Evolutionary conservation across 192 early-diverging fungal species (phyloP).

Genomic region (Coemansia reversa): DNA sequence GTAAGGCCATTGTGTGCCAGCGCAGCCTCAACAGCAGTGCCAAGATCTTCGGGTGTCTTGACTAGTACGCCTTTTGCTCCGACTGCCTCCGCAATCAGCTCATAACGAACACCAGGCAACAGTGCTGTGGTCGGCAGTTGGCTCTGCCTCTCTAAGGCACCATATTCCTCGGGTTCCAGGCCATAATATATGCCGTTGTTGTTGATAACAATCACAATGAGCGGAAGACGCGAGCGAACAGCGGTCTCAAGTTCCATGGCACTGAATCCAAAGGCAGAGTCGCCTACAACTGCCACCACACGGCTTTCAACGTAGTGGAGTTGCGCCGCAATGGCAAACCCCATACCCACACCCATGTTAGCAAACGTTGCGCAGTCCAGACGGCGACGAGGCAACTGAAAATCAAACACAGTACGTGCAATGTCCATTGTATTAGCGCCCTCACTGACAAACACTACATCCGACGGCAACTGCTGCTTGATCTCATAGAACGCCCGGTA

Average conservation of each 20-base stretch:
- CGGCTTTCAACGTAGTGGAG: constrained; percentile 48
- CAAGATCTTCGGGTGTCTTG: constrained; percentile 59
- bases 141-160: constrained; percentile 26
- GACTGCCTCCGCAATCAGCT: constrained; percentile 65
- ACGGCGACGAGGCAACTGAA: constrained; percentile 60
- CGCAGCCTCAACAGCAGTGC: constrained; percentile 50
- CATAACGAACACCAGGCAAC: constrained; percentile 65
- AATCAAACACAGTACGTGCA: constrained; percentile 68
- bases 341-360: constrained; percentile 82
- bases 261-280: constrained; percentile 79
- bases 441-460: constrained; percentile 66
- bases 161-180: constrained; percentile 56
- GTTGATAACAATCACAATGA: constrained; percentile 74
- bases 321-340: constrained; percentile 70
- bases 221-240: constrained; percentile 58
- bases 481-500: constrained; percentile 69
- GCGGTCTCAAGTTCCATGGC: constrained; percentile 80
- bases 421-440: constrained; percentile 83
- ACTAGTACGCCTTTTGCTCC: constrained; percentile 63
- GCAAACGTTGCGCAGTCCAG: constrained; percentile 73
- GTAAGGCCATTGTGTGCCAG: constrained; percentile 51
- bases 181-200: constrained; percentile 79
- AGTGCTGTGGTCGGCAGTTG: constrained; percentile 63
- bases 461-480: constrained; percentile 56
- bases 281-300: constrained; percentile 69